Evolutionary conservation across 441 rosid species (phyloP), one percentile per base, ranked within the genome.

Genomic region (Oxalis stricta): DNA sequence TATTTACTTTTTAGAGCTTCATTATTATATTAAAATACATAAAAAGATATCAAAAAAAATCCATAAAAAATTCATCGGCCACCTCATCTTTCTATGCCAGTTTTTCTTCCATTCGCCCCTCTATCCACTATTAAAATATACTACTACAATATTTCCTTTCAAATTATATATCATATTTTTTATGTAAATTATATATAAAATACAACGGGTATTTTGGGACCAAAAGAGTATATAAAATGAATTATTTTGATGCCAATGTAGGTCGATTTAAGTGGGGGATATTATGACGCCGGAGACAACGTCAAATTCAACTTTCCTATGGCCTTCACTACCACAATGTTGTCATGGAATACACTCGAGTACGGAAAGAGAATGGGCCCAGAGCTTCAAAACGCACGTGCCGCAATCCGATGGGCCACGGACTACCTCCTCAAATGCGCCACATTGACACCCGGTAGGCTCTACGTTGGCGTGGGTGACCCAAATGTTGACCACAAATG

Each of bases 371-470:
- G 42, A 46, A 33, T 79, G 76, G 83, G 87, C 0, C 44, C 74
- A 10, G 62, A 79, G 24, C 53, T 79, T 1, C 37, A 48, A 10
- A 63, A 61, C 3, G 72, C 78, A 1, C 59, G 75, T 50, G 68
- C 61, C 1, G 67, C 64, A 2, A 66, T 79, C 44, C 76, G 83
- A 3, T 79, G 87, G 87, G 69, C 66, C 2, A 66, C 83, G 0
- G 78, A 75, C 55, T 79, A 79, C 51, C 74, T 79, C 9, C 67
- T 79, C 12, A 79, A 75, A 56, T 81, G 93, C 18, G 87, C 97
- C 11, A 73, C 56, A 2, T 72, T 79, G 17, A 82, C 76, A 3
- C 93, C 93, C 0, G 87, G 89, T 0, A 77, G 64, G 69, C 89
- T 87, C 50, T 84, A 79, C 9, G 87, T 79, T 0, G 87, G 87